phyloP scores from a whole-genome alignment of 1,284 basidiomycete species.

The Tylopilus sp. region DNA sequence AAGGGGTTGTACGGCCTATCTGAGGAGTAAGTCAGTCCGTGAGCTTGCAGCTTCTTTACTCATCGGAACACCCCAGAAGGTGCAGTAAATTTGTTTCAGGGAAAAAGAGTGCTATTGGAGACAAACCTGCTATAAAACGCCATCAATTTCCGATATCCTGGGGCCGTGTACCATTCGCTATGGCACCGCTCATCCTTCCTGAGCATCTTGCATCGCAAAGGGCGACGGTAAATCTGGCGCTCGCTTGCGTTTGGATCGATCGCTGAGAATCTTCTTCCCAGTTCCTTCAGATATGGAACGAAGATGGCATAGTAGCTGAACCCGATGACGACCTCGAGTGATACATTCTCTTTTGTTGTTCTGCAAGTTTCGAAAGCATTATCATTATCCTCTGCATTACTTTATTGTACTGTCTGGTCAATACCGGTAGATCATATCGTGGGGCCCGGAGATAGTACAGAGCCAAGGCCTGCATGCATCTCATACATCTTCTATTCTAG shows the following conservation, averaged over 20 bases:
- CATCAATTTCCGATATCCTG: constrained; percentile 64
- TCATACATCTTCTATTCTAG: no score
- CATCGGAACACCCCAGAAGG: constrained; percentile 54
- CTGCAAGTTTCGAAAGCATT: constrained; percentile 9
- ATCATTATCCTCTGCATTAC: constrained; percentile 31
- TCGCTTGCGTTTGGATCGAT: neutral
- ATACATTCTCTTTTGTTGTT: constrained; percentile 7
- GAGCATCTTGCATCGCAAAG: constrained; percentile 60
- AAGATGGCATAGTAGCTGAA: constrained; percentile 71
- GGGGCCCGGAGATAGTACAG: no score
- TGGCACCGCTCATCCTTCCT: constrained; percentile 50
- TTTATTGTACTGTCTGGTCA: constrained; percentile 26
- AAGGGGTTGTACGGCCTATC: constrained; percentile 78
- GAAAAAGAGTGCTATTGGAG: constrained; percentile 83
- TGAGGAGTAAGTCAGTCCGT: constrained; percentile 64
- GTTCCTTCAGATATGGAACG: constrained; percentile 79
- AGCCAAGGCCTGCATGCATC: neutral
- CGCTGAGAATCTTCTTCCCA: constrained; percentile 28
- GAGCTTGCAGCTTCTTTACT: constrained; percentile 8
- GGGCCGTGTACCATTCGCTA: constrained; percentile 68
- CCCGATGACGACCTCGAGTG: constrained; percentile 49
- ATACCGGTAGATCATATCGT: neutral
- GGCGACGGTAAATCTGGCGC: constrained; percentile 43
- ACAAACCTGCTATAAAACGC: constrained; percentile 68
- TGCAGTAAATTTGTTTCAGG: constrained; percentile 78